Conservation (phyloP, 2,329 filamentous ascomycete species). For the Xylaria digitata region DNA sequence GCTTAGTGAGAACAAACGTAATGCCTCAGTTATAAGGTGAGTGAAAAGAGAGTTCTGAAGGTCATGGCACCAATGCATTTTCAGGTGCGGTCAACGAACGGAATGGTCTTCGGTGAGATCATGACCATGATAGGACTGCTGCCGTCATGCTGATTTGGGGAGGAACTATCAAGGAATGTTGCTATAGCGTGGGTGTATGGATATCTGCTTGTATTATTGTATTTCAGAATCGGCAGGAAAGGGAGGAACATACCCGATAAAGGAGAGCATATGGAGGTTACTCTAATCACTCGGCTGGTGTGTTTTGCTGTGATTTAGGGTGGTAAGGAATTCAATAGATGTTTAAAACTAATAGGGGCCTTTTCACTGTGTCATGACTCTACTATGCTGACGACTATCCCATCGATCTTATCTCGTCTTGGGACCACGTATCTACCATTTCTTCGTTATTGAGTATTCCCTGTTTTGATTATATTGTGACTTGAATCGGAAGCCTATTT, state of each 20-base stretch:
- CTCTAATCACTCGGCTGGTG: conserved; percentile 3
- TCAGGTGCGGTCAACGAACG: conserved; percentile 24
- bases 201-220: conserved; percentile 27
- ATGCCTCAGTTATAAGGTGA: conserved; percentile 9
- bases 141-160: background rate
- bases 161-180: conserved; percentile 1
- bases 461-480: no score
- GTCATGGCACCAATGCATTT: conserved; percentile 39
- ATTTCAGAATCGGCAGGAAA: conserved; percentile 23
- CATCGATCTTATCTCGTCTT: no score
- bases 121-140: conserved; percentile 3
- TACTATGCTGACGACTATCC: background rate
- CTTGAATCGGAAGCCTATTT: no score
- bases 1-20: conserved; percentile 1
- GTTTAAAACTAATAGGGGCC: background rate
- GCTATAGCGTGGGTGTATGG: conserved; percentile 26
- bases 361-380: background rate
- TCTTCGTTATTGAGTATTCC: background rate
- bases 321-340: conserved; percentile 1
- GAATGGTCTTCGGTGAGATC: background rate
- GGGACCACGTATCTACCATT: background rate
- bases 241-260: conserved; percentile 34
- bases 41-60: conserved; percentile 8
- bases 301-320: background rate
- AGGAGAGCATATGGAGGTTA: conserved; percentile 29